Percentiles rank a stretch among this genome's conserved stretches.
phyloP scores from a whole-genome alignment of 2,329 filamentous ascomycete species.

The Podosphaera aphanis region DNA sequence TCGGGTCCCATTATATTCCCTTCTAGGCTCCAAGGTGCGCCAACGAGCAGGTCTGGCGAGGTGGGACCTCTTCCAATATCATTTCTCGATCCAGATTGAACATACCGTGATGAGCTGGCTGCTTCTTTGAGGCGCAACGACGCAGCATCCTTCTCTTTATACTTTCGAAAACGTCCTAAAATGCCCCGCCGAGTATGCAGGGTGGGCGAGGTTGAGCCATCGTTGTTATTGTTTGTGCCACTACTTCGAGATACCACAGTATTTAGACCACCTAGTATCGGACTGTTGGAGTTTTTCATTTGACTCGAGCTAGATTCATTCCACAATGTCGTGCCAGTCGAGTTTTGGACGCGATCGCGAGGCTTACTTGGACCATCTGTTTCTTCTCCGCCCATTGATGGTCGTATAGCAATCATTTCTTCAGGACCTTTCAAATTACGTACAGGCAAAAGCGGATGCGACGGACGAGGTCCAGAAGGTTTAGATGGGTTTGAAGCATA shows the following conservation, averaged over 20 bases:
- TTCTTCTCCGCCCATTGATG: conserved; percentile 56
- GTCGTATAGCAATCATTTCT: conserved; percentile 40
- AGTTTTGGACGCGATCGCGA: conserved; percentile 24
- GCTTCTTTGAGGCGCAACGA: conserved; percentile 23
- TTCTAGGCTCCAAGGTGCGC: conserved; percentile 12
- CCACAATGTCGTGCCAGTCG: conserved; percentile 11
- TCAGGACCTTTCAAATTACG: conserved; percentile 43
- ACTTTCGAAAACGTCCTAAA: conserved; percentile 14
- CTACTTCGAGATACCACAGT: conserved; percentile 15
- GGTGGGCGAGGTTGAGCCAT: conserved; percentile 25
- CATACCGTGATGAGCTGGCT: conserved; percentile 28
- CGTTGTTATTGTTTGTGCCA: conserved; percentile 10
- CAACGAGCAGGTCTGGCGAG: conserved; percentile 10
- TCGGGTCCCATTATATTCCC: conserved; percentile 13
- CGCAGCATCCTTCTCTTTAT: conserved; percentile 31
- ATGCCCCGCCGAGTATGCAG: conserved; percentile 14
- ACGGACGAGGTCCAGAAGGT: conserved; percentile 38
- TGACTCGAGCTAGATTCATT: conserved; percentile 13
- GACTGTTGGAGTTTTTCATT: conserved; percentile 50
- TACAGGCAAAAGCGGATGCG: conserved; percentile 19
- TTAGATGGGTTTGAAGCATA: conserved; percentile 31
- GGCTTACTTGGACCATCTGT: conserved; percentile 26
- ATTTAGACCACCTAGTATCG: conserved; percentile 42
- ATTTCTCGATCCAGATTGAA: conserved; percentile 18
- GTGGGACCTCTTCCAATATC: conserved; percentile 8